Evolutionary conservation across 768 basidiomycete genomes (phyloP).

Genomic region (Vararia minispora): DNA sequence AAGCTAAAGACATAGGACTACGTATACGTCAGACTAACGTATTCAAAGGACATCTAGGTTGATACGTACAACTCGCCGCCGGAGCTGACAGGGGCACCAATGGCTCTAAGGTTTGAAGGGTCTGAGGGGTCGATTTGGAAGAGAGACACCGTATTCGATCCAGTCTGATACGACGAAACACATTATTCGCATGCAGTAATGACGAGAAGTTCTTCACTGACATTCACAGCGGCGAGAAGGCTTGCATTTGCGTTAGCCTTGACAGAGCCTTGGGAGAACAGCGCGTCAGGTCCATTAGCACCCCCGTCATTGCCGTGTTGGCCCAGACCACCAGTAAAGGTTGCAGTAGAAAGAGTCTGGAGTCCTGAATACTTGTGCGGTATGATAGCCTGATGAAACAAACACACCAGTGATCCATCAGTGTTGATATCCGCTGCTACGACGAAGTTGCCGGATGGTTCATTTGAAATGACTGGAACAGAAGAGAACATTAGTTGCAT

Average conservation of each 20-base stretch:
- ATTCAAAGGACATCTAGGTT: no score
- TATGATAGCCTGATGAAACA: not conserved
- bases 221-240: slow-evolving; percentile 18
- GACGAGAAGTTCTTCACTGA: slow-evolving; percentile 3
- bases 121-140: slow-evolving; percentile 15
- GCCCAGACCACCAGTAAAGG: slow-evolving; percentile 14
- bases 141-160: slow-evolving; percentile 15
- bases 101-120: slow-evolving; percentile 12
- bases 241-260: slow-evolving; percentile 16
- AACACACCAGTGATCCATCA: slow-evolving; percentile 30
- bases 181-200: not conserved
- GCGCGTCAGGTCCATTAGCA: slow-evolving; percentile 17
- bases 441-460: slow-evolving; percentile 32
- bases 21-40: no score
- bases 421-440: slow-evolving; percentile 30
- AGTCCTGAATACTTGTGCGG: not conserved
- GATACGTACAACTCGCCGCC: slow-evolving; percentile 17
- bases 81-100: slow-evolving; percentile 14
- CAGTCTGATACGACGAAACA: slow-evolving; percentile 7
- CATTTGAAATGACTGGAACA: slow-evolving; percentile 39
- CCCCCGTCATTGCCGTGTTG: slow-evolving; percentile 13
- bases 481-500: not conserved
- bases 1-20: slow-evolving; percentile 16
- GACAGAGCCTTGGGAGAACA: slow-evolving; percentile 20
- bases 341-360: slow-evolving; percentile 14